Evolutionary conservation across 768 basidiomycete genomes (phyloP), one percentile per base, ranked within the genome.

Genomic region (Pisolithus marmoratus): DNA sequence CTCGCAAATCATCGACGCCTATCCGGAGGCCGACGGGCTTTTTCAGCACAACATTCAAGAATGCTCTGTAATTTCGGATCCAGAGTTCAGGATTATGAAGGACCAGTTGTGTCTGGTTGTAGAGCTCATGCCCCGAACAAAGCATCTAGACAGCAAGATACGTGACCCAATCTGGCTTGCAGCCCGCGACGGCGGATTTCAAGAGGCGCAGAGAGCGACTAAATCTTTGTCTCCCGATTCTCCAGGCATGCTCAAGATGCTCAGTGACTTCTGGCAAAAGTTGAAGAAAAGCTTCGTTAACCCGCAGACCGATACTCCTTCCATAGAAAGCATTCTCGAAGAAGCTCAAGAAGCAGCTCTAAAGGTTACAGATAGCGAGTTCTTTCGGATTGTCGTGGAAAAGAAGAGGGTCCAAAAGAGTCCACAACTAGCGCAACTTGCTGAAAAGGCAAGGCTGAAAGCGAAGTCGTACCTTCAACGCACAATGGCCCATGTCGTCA

Each of bases 1-100:
- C 17, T 47, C 42, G 0, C 4, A 49, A 2, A 1, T 58, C 19
- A 6, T 60, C 0, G 0, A 8, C 8, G 17, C 37, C 3, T 57
- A 56, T 49, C 65, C 67, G 0, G 58, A 38, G n/a, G 63, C 58
- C 8, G 37, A 1, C 1, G 27, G 59, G 0, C n/a, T 40, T 5
- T 41, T 54, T 1, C 8, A 5, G 2, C 45, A 23, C 2, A 49
- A 52, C 1, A 11, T 61, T 1, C 34, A 41, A 26, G 26, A 49
- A 14, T 44, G 37, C 2, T n/a, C 2, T 15, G 15, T 12, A 1
- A 65, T 69, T 5, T 3, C 24, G 4, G 24, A 58, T 20, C 17
- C 1, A 1, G 61, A 65, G 0, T 63, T 58, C 48, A 49, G 11
- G 31, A 2, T 0, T 5, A 19, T 29, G 14, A 67, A 67, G 46